phyloP scores from a whole-genome alignment of 371 early-diverging fungal genomes.

The Mucor velutinosus region DNA sequence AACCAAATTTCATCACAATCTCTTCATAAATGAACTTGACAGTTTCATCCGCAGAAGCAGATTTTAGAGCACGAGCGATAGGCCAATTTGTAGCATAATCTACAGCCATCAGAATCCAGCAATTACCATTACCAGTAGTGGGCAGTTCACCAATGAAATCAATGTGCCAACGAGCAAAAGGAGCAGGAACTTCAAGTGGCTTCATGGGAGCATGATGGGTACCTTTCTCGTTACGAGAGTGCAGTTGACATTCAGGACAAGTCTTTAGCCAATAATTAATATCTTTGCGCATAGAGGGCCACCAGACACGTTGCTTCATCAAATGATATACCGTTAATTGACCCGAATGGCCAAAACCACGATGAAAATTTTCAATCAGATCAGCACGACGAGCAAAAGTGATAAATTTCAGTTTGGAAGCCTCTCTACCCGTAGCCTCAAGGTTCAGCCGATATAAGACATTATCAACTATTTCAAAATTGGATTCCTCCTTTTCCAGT shows the following conservation, averaged over 20 bases:
- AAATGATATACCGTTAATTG: neutral
- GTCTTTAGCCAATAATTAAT: too few species aligned
- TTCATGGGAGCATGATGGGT: slow-evolving; percentile 11
- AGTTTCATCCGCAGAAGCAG: slow-evolving; percentile 21
- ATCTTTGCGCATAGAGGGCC: slow-evolving; percentile 6
- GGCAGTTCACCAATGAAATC: slow-evolving; percentile 33
- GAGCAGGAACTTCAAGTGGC: slow-evolving; percentile 8
- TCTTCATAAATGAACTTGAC: slow-evolving; percentile 15
- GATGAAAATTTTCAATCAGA: slow-evolving; percentile 1
- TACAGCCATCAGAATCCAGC: slow-evolving; percentile 30
- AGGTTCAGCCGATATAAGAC: too few species aligned
- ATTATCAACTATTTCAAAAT: too few species aligned
- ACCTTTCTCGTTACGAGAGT: neutral
- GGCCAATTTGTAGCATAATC: slow-evolving; percentile 47
- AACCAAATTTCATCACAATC: neutral
- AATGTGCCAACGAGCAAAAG: slow-evolving; percentile 26
- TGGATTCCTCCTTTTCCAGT: too few species aligned
- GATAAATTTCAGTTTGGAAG: neutral
- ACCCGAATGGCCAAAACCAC: neutral
- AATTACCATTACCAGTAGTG: slow-evolving; percentile 20
- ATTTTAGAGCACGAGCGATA: slow-evolving; percentile 19
- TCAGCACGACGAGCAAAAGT: slow-evolving; percentile 1
- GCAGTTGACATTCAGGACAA: slow-evolving; percentile 3
- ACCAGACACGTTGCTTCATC: neutral
- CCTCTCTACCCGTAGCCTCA: neutral